phyloP scores from a whole-genome alignment of 2,329 filamentous ascomycete genomes.

The Paecilomyces sp. region DNA sequence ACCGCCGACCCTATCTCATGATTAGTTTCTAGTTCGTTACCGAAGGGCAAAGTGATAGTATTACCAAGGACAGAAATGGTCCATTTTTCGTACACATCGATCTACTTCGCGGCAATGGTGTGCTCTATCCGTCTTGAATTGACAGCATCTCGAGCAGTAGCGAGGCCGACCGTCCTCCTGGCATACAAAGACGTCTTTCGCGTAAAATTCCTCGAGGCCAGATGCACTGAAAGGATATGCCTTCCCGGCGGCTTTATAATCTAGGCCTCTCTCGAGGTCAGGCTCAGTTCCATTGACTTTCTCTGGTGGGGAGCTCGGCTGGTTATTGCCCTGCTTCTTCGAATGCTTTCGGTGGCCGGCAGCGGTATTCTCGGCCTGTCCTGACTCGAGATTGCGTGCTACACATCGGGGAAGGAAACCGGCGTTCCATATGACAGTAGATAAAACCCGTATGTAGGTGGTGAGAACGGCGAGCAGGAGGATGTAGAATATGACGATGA shows the following conservation, averaged over 20 bases:
- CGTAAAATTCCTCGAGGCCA: constrained; percentile 70
- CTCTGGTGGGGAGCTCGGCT: constrained; percentile 17
- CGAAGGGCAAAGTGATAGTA: constrained; percentile 5
- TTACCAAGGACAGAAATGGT: constrained; percentile 86
- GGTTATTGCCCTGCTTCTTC: constrained; percentile 18
- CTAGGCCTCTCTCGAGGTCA: constrained; percentile 22
- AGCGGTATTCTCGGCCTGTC: constrained; percentile 12
- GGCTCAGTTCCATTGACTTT: constrained; percentile 11
- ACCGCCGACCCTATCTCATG: constrained; percentile 65
- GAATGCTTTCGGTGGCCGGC: constrained; percentile 10
- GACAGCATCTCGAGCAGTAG: constrained; percentile 77
- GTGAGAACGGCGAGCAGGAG: constrained; percentile 60
- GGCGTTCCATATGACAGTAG: constrained; percentile 61
- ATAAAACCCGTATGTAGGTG: constrained; percentile 65
- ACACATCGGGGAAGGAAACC: constrained; percentile 65
- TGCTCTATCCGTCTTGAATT: constrained; percentile 80
- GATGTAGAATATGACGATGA: constrained; percentile 67
- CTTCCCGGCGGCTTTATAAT: constrained; percentile 15
- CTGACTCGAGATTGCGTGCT: constrained; percentile 23
- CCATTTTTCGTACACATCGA: constrained; percentile 82
- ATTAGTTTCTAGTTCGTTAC: background rate
- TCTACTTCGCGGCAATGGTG: constrained; percentile 80
- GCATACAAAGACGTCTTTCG: constrained; percentile 75
- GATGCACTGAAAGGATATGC: constrained; percentile 50
- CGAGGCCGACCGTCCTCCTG: constrained; percentile 74